Evolutionary conservation across 768 basidiomycete species (phyloP).

Genomic region (Naganishia antarctica): DNA sequence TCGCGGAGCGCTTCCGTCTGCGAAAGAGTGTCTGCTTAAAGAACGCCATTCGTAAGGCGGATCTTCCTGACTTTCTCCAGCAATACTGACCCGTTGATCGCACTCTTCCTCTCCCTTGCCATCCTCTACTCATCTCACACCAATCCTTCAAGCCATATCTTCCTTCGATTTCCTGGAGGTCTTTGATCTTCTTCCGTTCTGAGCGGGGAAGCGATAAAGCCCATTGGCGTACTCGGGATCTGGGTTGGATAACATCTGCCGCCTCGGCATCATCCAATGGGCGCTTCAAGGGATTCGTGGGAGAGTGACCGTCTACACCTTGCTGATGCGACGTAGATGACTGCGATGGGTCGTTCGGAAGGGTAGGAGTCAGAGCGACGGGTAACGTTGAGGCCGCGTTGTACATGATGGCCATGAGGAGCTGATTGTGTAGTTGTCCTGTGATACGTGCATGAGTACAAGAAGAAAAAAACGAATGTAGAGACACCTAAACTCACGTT

Average conservation of each 20-base stretch:
- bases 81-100: conserved; percentile 19
- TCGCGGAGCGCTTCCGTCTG: conserved; percentile 12
- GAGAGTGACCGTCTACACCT: background rate
- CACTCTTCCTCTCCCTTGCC: conserved; percentile 24
- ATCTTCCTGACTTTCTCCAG: background rate
- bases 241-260: conserved; percentile 18
- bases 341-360: conserved; percentile 17
- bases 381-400: conserved; percentile 25
- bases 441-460: too few relatives aligned
- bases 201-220: conserved; percentile 15
- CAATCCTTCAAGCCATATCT: conserved; percentile 18
- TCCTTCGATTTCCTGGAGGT: conserved; percentile 10
- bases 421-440: conserved; percentile 28
- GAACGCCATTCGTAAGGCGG: background rate
- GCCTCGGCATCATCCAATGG: conserved; percentile 9
- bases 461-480: too few relatives aligned
- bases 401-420: conserved; percentile 28
- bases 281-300: conserved; percentile 9
- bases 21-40: background rate
- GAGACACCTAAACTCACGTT: conserved; percentile 15
- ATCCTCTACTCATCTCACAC: conserved; percentile 28
- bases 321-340: background rate
- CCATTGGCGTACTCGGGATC: conserved; percentile 24
- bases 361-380: conserved; percentile 22
- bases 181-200: conserved; percentile 16